These are phyloP conservation scores for Cinnamomum chago DNA, from an alignment of 164 flowering plant genomes.

Conservation along the genomic window DNA sequence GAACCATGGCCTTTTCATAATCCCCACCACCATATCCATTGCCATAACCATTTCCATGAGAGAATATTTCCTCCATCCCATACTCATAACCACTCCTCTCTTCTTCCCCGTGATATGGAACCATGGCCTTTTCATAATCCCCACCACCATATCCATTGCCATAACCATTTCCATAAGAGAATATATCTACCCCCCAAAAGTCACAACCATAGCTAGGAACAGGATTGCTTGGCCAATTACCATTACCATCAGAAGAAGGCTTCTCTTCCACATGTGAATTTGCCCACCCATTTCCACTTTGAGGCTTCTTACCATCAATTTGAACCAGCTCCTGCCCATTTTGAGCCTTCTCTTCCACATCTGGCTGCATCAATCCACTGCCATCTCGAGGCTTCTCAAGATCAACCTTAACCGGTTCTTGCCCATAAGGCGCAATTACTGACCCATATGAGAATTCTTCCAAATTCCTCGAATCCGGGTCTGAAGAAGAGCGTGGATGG, in stretches of 20 bases:
- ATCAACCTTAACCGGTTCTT: constrained; percentile 14
- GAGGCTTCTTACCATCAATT: constrained; percentile 8
- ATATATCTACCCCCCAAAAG: background rate
- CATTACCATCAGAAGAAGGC: background rate
- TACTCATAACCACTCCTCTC: background rate
- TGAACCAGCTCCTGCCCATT: background rate
- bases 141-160: background rate
- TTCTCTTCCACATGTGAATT: constrained; percentile 9
- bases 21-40: background rate
- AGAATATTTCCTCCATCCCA: constrained; percentile 2
- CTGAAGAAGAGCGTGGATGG: constrained; percentile 40
- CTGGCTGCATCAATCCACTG: background rate
- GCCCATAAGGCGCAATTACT: constrained; percentile 16
- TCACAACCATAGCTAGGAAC: background rate
- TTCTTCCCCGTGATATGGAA: no score
- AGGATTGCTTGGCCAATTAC: constrained; percentile 3
- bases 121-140: background rate
- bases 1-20: background rate
- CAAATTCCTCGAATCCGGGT: constrained; percentile 8
- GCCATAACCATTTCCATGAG: background rate
- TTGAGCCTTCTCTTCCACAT: background rate
- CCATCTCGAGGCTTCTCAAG: background rate
- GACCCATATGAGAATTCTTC: constrained; percentile 24
- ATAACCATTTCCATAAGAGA: constrained; percentile 2
- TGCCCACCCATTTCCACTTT: background rate